phyloP scores from a whole-genome alignment of 108 stramenopile species.

The Epipyxis sp. region DNA sequence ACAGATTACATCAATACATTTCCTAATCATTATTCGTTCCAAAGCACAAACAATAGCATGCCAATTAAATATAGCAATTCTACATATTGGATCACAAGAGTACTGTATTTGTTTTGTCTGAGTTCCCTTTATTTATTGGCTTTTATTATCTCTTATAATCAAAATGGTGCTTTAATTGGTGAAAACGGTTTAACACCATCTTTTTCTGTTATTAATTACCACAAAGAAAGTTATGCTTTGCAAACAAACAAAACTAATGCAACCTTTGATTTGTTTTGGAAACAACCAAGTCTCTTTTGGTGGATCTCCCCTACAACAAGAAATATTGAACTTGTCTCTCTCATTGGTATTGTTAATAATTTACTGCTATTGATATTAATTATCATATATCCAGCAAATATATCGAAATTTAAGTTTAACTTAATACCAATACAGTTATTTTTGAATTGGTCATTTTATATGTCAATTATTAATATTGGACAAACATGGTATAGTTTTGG shows the following conservation, averaged over 20 bases:
- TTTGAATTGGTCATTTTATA: constrained; percentile 65
- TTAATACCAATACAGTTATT: background rate
- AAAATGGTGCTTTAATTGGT: background rate
- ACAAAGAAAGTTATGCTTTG: background rate
- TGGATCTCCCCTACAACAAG: background rate
- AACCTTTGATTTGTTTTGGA: background rate
- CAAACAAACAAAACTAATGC: background rate
- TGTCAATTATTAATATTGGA: constrained; percentile 66
- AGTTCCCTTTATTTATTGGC: background rate
- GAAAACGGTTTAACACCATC: background rate
- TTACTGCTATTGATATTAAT: background rate
- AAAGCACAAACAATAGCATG: no score
- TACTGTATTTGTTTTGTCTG: background rate
- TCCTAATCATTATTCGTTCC: no score
- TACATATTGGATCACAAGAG: background rate
- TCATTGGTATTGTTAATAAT: background rate
- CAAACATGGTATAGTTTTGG: constrained; percentile 70
- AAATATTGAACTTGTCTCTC: background rate
- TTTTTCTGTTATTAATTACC: background rate
- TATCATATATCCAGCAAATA: background rate
- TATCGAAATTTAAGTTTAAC: no score
- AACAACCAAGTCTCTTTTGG: background rate
- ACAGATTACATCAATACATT: no score
- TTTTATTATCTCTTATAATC: background rate
- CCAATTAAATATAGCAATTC: background rate